Evolutionary conservation across 1,284 basidiomycete species (phyloP).

Genomic region (Athelia psychrophila): DNA sequence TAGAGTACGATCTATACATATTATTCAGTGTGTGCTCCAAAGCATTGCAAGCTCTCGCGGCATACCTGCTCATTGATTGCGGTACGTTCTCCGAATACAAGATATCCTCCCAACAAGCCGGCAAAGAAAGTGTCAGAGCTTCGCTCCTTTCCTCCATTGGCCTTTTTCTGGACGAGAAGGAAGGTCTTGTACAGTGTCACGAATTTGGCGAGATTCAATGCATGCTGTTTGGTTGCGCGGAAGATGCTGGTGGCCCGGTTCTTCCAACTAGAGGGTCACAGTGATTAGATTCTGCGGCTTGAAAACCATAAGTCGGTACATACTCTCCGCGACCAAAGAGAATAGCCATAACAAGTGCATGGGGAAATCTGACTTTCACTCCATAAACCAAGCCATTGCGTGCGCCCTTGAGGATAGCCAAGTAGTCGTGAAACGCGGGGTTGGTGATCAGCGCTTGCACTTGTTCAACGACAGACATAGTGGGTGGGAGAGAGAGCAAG

Average conservation of each 20-base stretch:
- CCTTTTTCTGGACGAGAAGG: conserved; percentile 76
- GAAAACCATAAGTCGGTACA: conserved; percentile 29
- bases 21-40: conserved; percentile 2
- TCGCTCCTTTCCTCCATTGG: conserved; percentile 81
- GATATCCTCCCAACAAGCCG: conserved; percentile 88
- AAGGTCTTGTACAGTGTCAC: conserved; percentile 92
- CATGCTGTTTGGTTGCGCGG: conserved; percentile 87
- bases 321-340: conserved; percentile 89
- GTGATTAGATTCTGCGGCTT: conserved; percentile 4
- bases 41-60: conserved; percentile 6
- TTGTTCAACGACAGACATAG: conserved; percentile 28
- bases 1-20: conserved; percentile 88
- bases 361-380: conserved; percentile 95
- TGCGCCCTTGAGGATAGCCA: conserved; percentile 92
- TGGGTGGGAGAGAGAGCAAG: background rate
- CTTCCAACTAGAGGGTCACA: conserved; percentile 59
- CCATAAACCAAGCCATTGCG: conserved; percentile 93
- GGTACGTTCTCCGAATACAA: conserved; percentile 91
- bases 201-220: conserved; percentile 89
- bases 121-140: conserved; percentile 89
- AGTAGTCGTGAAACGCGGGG: conserved; percentile 85
- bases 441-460: conserved; percentile 50
- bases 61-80: conserved; percentile 98
- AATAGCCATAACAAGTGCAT: conserved; percentile 98
- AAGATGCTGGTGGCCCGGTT: conserved; percentile 70